These are phyloP conservation scores for Graphilbum fragrans DNA, from an alignment of 2,329 filamentous ascomycete genomes.

Conservation along the genomic window DNA sequence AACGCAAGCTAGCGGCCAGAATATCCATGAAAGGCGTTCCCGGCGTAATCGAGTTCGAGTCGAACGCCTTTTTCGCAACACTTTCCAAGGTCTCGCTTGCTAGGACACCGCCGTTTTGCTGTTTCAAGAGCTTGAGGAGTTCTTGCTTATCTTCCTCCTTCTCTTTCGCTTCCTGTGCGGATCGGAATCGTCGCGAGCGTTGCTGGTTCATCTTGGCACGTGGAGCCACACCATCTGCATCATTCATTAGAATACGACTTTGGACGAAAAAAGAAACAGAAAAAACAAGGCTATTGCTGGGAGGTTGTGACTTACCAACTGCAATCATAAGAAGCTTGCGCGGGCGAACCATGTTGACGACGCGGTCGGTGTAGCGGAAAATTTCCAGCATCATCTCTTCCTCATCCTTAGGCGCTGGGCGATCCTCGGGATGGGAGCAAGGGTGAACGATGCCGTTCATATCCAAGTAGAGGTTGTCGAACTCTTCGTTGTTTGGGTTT, in stretches of 20 bases:
- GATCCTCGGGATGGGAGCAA: conserved; percentile 93
- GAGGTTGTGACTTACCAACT: conserved; percentile 73
- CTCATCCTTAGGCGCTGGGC: conserved; percentile 80
- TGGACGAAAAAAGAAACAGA: too few relatives aligned
- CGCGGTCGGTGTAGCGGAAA: conserved; percentile 96
- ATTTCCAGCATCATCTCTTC: conserved; percentile 99
- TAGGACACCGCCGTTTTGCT: conserved; percentile 56
- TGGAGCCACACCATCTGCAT: conserved; percentile 80
- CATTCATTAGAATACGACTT: not conserved
- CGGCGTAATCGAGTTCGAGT: conserved; percentile 77
- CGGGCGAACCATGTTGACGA: conserved; percentile 96
- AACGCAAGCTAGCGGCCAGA: conserved; percentile 76
- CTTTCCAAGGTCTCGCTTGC: conserved; percentile 49
- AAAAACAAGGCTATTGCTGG: too few relatives aligned
- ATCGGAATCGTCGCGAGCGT: conserved; percentile 86
- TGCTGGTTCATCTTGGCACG: conserved; percentile 99
- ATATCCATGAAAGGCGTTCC: conserved; percentile 99
- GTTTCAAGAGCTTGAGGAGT: conserved; percentile 71
- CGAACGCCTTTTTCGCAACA: conserved; percentile 80
- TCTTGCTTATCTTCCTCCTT: conserved; percentile 88
- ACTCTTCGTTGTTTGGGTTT: conserved; percentile 95
- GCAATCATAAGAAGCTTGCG: conserved; percentile 96
- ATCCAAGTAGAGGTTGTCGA: conserved; percentile 95
- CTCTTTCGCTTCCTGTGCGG: conserved; percentile 86
- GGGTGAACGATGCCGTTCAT: conserved; percentile 99